Conservation (phyloP, 2,329 filamentous ascomycete genomes). For the Aspergillus tanneri region DNA sequence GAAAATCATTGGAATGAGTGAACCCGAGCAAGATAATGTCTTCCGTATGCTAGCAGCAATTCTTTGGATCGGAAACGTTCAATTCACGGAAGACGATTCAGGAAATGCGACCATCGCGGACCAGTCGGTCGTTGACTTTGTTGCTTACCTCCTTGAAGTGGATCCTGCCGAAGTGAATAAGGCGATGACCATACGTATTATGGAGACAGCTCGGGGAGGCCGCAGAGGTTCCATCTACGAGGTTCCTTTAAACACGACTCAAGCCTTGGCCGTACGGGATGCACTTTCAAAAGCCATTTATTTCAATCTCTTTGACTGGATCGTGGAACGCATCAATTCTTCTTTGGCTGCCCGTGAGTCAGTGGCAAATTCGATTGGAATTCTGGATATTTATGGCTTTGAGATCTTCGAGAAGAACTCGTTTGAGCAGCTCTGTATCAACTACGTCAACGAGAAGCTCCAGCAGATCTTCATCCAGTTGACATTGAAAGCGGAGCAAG, state of each 20-base stretch:
- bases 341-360: conserved; percentile 77
- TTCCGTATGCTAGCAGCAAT: conserved; percentile 92
- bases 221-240: conserved; percentile 67
- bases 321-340: conserved; percentile 85
- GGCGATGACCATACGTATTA: conserved; percentile 82
- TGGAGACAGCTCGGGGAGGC: conserved; percentile 68
- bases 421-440: conserved; percentile 98
- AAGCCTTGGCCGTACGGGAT: conserved; percentile 83
- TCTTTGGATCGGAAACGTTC: conserved; percentile 91
- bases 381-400: conserved; percentile 98
- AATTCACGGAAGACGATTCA: conserved; percentile 83
- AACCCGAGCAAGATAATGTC: conserved; percentile 90
- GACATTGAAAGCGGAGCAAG: conserved; percentile 93
- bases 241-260: conserved; percentile 79
- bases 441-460: conserved; percentile 98
- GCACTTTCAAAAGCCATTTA: conserved; percentile 95
- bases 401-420: conserved; percentile 99
- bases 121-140: conserved; percentile 87
- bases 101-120: conserved; percentile 86
- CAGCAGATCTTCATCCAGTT: conserved; percentile 99
- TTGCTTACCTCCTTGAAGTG: conserved; percentile 90
- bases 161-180: conserved; percentile 76
- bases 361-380: conserved; percentile 83
- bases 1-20: conserved; percentile 84
- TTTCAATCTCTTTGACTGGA: conserved; percentile 98